Evolutionary conservation across 768 basidiomycete species (phyloP).

Genomic region (Grammothele lineata): DNA sequence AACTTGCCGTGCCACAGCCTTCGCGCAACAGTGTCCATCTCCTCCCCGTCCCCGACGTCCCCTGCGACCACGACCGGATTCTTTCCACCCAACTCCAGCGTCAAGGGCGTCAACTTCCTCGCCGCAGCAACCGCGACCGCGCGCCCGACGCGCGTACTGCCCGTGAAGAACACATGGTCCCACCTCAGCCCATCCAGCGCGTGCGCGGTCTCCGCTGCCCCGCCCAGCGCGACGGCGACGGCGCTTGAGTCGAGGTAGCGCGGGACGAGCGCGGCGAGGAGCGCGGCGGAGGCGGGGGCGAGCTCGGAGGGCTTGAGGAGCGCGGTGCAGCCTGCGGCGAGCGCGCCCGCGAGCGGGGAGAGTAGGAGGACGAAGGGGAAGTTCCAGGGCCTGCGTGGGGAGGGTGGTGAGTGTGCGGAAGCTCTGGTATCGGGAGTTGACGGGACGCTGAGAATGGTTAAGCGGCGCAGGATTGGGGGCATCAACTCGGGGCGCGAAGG

Average conservation of each 20-base stretch:
- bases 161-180: conserved; percentile 38
- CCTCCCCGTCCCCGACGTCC: conserved; percentile 26
- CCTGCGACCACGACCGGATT: conserved; percentile 43
- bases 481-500: too few species aligned
- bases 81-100: conserved; percentile 43
- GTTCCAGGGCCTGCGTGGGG: conserved; percentile 54
- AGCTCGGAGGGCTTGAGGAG: conserved; percentile 68
- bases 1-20: conserved; percentile 66
- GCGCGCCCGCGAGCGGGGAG: conserved; percentile 63
- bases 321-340: conserved; percentile 68
- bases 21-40: conserved; percentile 52
- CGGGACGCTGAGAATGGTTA: background rate
- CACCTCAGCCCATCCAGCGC: conserved; percentile 33
- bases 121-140: conserved; percentile 40
- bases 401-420: background rate
- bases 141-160: conserved; percentile 31
- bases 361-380: conserved; percentile 54
- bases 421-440: background rate
- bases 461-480: background rate
- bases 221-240: conserved; percentile 51
- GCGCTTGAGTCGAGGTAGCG: conserved; percentile 50
- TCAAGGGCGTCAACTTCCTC: conserved; percentile 38
- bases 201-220: conserved; percentile 34
- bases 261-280: conserved; percentile 52
- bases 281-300: conserved; percentile 41